Base-by-base conservation (phyloP, 768 basidiomycete genomes). In the Pleurotus salmoneostramineus region DNA sequence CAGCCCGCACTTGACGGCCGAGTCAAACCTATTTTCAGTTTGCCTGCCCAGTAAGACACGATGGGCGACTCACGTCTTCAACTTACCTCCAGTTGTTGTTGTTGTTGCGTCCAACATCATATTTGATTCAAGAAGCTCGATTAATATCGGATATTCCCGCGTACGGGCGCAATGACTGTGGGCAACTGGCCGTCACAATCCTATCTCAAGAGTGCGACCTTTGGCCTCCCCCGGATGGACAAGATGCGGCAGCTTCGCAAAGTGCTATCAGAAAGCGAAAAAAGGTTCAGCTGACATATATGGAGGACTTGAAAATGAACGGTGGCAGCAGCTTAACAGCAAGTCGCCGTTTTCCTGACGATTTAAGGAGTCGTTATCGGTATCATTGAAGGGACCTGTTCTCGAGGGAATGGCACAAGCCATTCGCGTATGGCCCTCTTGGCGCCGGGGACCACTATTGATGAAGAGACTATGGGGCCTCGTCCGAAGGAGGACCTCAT, bases 61-160 rank as follows among this genome's bases (percentile, higher is more conserved):
- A 27, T 27, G 21, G 21, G 21, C 21, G 21, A 27, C 21, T 27
- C 36, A 14, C 37, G 32, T 31, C 27, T 7, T 42, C 27, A 3
- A 35, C 32, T 27, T 55, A 40, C 52, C 52, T 43, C 17, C 36
- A 43, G 52, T 32, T 55, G 10, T 43, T 21, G 2, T 42, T 40
- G 40, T 42, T 49, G 52, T 12, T 42, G 21, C 40, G 44, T 45
- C 17, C 52, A 27, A 15, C 36, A 55, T 27, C 36, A 55, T 40
- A 33, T 42, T 42, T 15, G 7, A 31, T 51, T 51, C 33, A 54
- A 27, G 52, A 54, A 54, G 52, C 40, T 31, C 37, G 52, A 42
- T 55, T 55, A 55, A 55, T 55, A 55, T 43, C 52, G 52, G 52
- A 31, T 42, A 42, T 55, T 55, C 40, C 52, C 52, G 52, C 40